These are phyloP conservation scores for Candida peoriensis DNA, from an alignment of 805 yeast genomes.

Conservation along the genomic window DNA sequence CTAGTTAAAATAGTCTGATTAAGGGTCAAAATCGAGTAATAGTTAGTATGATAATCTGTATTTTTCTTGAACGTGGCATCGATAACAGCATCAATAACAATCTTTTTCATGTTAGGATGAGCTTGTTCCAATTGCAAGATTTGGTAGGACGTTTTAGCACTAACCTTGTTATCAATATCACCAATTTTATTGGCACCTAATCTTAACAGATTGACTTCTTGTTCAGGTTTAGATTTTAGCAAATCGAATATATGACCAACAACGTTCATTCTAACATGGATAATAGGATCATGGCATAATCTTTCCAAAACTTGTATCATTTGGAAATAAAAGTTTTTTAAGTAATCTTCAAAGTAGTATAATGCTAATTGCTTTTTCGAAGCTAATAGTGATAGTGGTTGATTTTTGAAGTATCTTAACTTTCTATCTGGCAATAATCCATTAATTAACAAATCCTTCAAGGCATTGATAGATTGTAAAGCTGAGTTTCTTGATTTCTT, in stretches of 20 bases:
- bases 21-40: slow-evolving; percentile 81
- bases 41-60: slow-evolving; percentile 81
- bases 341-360: slow-evolving; percentile 84
- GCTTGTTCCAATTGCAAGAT: slow-evolving; percentile 77
- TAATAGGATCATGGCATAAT: slow-evolving; percentile 85
- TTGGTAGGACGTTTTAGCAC: slow-evolving; percentile 81
- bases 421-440: slow-evolving; percentile 87
- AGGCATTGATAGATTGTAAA: slow-evolving; percentile 80
- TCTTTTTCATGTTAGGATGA: slow-evolving; percentile 93
- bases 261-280: slow-evolving; percentile 76
- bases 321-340: slow-evolving; percentile 71
- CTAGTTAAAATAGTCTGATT: slow-evolving; percentile 88
- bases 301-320: slow-evolving; percentile 73
- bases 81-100: slow-evolving; percentile 71
- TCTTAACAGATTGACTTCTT: slow-evolving; percentile 84
- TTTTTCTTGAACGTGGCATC: slow-evolving; percentile 73
- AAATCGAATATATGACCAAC: slow-evolving; percentile 76
- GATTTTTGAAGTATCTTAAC: slow-evolving; percentile 72
- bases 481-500: slow-evolving; percentile 94
- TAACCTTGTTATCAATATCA: slow-evolving; percentile 85
- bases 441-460: slow-evolving; percentile 80
- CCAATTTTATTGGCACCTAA: slow-evolving; percentile 93
- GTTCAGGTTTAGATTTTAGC: slow-evolving; percentile 86
- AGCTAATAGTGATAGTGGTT: slow-evolving; percentile 41
- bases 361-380: slow-evolving; percentile 58